These are phyloP conservation scores for Rhytidiadelphus loreus DNA, from an alignment of 225 moss, liverwort and hornwort species.

Conservation along the genomic window DNA sequence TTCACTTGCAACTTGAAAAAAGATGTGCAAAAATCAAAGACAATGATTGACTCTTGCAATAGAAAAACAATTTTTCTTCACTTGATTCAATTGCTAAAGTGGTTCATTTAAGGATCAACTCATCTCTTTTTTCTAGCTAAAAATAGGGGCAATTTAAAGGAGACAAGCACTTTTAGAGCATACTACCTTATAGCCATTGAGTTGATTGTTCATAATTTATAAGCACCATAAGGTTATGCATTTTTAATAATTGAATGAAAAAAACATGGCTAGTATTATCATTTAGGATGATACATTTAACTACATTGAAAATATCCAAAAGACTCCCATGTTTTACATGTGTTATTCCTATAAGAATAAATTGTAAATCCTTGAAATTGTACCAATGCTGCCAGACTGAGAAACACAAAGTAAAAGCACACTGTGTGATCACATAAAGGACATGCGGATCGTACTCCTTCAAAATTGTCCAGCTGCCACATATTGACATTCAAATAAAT, in stretches of 20 bases:
- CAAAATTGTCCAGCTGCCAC: not conserved
- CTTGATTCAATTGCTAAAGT: no score
- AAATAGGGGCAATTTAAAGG: no score
- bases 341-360: not conserved
- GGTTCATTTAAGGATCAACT: no score
- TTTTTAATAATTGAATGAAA: not conserved
- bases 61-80: no score
- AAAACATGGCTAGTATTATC: not conserved
- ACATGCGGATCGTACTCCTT: not conserved
- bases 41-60: no score
- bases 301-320: not conserved
- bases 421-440: not conserved
- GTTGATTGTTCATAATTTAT: not conserved
- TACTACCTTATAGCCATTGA: no score
- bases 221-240: not conserved
- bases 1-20: no score
- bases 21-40: no score
- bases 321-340: no score
- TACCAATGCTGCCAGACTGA: not conserved
- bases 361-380: not conserved
- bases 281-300: not conserved
- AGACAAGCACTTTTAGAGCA: no score
- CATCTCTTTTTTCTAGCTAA: no score
- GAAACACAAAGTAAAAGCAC: not conserved
- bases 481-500: not conserved